These are phyloP conservation scores for Pleurotus giganteus DNA, from an alignment of 768 basidiomycete species.

Conservation along the genomic window DNA sequence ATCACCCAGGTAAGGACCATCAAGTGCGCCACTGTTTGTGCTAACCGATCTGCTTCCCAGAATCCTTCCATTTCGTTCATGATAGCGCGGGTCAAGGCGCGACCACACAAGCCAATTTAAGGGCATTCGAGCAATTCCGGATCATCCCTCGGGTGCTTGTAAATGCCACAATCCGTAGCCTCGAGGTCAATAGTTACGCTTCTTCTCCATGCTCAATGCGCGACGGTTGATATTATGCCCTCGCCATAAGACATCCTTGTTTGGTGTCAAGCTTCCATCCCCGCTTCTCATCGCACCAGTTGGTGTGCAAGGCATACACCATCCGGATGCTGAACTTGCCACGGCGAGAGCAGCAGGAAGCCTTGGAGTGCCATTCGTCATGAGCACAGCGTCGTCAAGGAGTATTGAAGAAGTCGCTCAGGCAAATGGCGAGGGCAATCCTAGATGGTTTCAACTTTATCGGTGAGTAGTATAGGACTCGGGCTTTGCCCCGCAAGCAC, in stretches of 20 bases:
- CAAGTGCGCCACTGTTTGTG: not conserved
- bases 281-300: slow-evolving; percentile 72
- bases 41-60: slow-evolving; percentile 25
- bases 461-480: slow-evolving; percentile 40
- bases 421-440: slow-evolving; percentile 58
- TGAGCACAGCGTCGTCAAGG: slow-evolving; percentile 71
- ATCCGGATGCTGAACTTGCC: slow-evolving; percentile 68
- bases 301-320: slow-evolving; percentile 74
- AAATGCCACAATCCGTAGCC: slow-evolving; percentile 50
- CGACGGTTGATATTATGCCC: not conserved
- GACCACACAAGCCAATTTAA: slow-evolving; percentile 65
- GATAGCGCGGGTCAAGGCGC: slow-evolving; percentile 71
- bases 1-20: slow-evolving; percentile 43
- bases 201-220: not conserved
- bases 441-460: slow-evolving; percentile 81
- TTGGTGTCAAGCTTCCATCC: slow-evolving; percentile 58
- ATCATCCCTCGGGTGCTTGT: slow-evolving; percentile 80
- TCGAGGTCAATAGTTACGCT: slow-evolving; percentile 47
- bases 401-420: slow-evolving; percentile 73
- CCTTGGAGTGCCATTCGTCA: slow-evolving; percentile 63
- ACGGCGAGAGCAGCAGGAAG: slow-evolving; percentile 61
- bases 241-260: slow-evolving; percentile 56
- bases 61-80: slow-evolving; percentile 70
- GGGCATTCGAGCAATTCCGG: slow-evolving; percentile 60
- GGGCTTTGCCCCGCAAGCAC: not conserved